Percentiles rank a stretch among this genome's conserved stretches.
Evolutionary conservation across 2,329 filamentous ascomycete genomes (phyloP).

Genomic region (Microdochium trichocladiopsis): DNA sequence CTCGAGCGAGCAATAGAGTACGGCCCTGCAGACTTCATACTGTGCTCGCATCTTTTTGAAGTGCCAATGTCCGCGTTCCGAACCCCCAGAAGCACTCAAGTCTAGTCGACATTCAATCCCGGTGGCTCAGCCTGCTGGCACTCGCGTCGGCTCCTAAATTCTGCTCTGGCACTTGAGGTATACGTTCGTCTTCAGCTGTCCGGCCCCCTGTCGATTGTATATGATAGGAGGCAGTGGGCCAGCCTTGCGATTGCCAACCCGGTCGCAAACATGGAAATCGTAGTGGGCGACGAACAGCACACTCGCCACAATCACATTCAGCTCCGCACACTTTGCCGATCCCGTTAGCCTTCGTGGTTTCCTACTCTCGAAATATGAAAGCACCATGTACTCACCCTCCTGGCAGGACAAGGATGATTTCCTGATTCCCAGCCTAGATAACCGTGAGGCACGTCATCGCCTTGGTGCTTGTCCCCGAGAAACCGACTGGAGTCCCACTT

Average conservation of each 20-base stretch:
- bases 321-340: neutral
- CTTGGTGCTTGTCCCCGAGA: neutral
- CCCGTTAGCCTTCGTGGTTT: neutral
- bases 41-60: too few relatives aligned
- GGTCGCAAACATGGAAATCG: conserved; percentile 1
- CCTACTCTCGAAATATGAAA: neutral
- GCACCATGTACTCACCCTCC: conserved; percentile 1
- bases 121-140: too few relatives aligned
- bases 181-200: too few relatives aligned
- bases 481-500: conserved; percentile 1
- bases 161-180: too few relatives aligned
- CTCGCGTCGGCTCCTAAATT: too few relatives aligned
- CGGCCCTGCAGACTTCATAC: too few relatives aligned
- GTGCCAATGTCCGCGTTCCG: too few relatives aligned
- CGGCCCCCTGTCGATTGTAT: neutral
- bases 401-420: conserved; percentile 1
- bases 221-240: neutral
- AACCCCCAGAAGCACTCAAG: too few relatives aligned
- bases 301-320: conserved; percentile 2
- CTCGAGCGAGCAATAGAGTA: too few relatives aligned
- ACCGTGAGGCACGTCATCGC: neutral
- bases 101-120: too few relatives aligned
- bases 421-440: conserved; percentile 4
- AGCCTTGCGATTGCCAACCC: neutral
- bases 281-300: conserved; percentile 2